These are phyloP conservation scores for Hypoxylon sp. DNA, from an alignment of 2,329 filamentous ascomycete genomes.

Conservation along the genomic window DNA sequence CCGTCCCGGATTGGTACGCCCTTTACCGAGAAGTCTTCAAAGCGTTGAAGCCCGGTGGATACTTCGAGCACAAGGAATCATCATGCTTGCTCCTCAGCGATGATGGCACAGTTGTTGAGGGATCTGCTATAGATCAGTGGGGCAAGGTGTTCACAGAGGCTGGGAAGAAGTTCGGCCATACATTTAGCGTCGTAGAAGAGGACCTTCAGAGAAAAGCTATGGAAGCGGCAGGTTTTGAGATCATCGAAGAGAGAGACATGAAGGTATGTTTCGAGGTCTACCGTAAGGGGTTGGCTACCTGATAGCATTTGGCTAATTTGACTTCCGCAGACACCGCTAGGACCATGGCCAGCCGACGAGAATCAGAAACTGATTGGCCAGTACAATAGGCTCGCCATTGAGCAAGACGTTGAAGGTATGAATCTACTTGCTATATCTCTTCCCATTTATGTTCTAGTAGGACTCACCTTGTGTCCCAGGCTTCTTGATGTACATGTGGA, in stretches of 20 bases:
- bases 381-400: constrained; percentile 52
- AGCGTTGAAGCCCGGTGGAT: constrained; percentile 68
- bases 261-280: constrained; percentile 44
- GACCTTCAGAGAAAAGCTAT: constrained; percentile 52
- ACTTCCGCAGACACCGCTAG: constrained; percentile 54
- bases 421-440: too few relatives aligned
- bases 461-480: constrained; percentile 37
- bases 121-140: constrained; percentile 55
- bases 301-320: neutral
- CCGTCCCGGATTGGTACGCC: constrained; percentile 68
- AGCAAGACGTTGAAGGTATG: constrained; percentile 55
- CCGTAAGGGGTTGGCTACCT: neutral
- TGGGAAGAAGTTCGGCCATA: constrained; percentile 53
- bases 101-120: constrained; percentile 49
- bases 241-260: constrained; percentile 45
- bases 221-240: constrained; percentile 52
- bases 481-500: constrained; percentile 52
- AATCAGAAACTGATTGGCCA: constrained; percentile 57
- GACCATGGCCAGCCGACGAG: constrained; percentile 59
- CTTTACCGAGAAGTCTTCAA: constrained; percentile 65
- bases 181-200: constrained; percentile 54
- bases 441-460: neutral
- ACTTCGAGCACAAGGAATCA: constrained; percentile 51
- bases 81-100: constrained; percentile 50
- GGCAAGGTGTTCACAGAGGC: constrained; percentile 55